Evolutionary conservation across 768 basidiomycete species (phyloP).

Genomic region (Boletus pseudopeckii): DNA sequence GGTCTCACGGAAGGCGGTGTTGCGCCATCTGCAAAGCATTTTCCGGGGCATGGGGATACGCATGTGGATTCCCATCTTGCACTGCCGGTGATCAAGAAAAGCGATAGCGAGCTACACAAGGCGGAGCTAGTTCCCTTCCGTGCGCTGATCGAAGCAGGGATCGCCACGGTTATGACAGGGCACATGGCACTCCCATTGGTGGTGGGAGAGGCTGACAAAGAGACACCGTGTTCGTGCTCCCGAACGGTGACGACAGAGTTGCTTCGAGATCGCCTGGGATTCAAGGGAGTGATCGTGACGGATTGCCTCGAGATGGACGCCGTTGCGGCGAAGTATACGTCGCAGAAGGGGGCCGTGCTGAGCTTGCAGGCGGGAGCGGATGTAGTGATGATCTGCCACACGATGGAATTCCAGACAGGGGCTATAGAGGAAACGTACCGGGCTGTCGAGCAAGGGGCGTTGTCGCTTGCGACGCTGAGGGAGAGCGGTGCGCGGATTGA

Average conservation of each 20-base stretch:
- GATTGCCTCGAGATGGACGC: constrained; percentile 81
- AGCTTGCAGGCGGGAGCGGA: constrained; percentile 64
- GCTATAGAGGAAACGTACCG: constrained; percentile 51
- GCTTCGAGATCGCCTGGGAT: constrained; percentile 49
- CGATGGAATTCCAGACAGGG: constrained; percentile 47
- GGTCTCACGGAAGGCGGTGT: constrained; percentile 50
- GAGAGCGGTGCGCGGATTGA: constrained; percentile 45
- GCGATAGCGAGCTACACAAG: constrained; percentile 36
- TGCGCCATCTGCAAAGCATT: constrained; percentile 66
- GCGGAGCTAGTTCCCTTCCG: constrained; percentile 62
- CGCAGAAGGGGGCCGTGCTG: constrained; percentile 45
- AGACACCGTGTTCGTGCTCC: constrained; percentile 60
- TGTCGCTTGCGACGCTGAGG: constrained; percentile 38
- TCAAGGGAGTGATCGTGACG: constrained; percentile 60
- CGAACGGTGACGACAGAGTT: constrained; percentile 48
- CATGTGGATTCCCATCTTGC: constrained; percentile 67
- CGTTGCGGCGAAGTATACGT: constrained; percentile 42
- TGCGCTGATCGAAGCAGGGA: constrained; percentile 36
- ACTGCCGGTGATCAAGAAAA: constrained; percentile 58
- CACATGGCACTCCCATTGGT: constrained; percentile 67
- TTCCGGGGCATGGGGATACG: constrained; percentile 74
- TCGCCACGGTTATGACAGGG: constrained; percentile 67
- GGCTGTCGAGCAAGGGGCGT: constrained; percentile 44
- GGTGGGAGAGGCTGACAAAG: constrained; percentile 38
- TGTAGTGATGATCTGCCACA: constrained; percentile 74